Evolutionary conservation across 352 stramenopile genomes (phyloP), one percentile per base, ranked within the genome.

Genomic region (Globisporangium irregulare): DNA sequence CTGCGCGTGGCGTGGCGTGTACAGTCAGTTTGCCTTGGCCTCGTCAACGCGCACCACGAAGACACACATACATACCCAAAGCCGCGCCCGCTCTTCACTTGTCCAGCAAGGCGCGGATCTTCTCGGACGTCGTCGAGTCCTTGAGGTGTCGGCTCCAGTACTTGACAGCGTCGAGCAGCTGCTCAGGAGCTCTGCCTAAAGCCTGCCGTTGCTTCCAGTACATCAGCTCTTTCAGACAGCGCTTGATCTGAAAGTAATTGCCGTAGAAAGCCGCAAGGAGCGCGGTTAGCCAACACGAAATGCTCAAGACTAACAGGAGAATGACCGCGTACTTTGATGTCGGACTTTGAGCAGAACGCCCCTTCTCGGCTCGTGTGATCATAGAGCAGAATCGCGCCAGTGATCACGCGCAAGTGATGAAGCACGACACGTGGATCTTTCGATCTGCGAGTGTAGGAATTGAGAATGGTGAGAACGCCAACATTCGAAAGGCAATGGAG

Each of bases 91-190:
- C n/a, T 29, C 9, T 12, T 73, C 41, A 68, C 24, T 76, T 72
- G 58, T 75, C 70, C 57, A 87, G 70, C 66, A 90, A 62, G 20
- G 66, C 51, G 34, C 71, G 79, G 69, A 90, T 73, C 53, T 85
- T 80, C 46, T 75, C 73, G 14, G 81, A 76, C 3, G 81, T 90
- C 15, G 71, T 66, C 2, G 69, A 50, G 29, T 90, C 80, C 32
- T 84, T 84, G 59, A 84, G 77, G 62, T 90, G 81, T 18, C 74
- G 46, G 51, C 76, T 90, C 70, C 77, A 83, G 65, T 77, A 90
- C 60, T 78, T 84, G 72, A 88, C 74, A 2, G 73, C 77, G 54
- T 81, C 68, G 9, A 88, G 64, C 4, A 90, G 73, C 72, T 86
- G 75, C 43, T 59, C 55, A 9, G 71, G 80, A 53, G 70, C 73